Percentiles rank a stretch among this genome's conserved stretches.
Evolutionary conservation across 495 filamentous ascomycete genomes (phyloP).

Genomic region (Penicillium fimorum): DNA sequence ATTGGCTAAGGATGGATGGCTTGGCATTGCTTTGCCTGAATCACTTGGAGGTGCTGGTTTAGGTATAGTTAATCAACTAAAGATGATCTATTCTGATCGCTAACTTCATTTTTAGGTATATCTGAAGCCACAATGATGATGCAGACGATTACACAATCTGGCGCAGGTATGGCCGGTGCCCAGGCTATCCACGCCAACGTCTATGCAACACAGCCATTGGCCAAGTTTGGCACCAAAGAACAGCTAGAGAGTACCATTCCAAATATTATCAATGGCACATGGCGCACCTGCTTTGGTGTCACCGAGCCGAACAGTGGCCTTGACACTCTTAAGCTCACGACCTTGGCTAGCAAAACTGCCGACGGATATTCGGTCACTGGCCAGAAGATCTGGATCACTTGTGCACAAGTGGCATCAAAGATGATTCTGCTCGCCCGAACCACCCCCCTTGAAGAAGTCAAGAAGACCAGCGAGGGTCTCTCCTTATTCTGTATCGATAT

Average conservation of each 20-base stretch:
- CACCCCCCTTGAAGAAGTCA: slow-evolving; percentile 61
- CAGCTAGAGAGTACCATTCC: slow-evolving; percentile 63
- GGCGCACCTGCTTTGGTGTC: slow-evolving; percentile 71
- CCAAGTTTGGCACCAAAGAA: slow-evolving; percentile 62
- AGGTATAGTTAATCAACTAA: slow-evolving; percentile 46
- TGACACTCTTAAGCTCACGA: slow-evolving; percentile 68
- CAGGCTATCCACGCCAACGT: slow-evolving; percentile 76
- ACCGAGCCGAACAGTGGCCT: slow-evolving; percentile 66
- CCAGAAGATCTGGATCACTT: slow-evolving; percentile 84
- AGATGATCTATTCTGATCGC: slow-evolving; percentile 46
- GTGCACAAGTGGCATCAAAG: slow-evolving; percentile 70
- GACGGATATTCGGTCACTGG: slow-evolving; percentile 63
- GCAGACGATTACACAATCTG: slow-evolving; percentile 75
- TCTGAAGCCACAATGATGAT: slow-evolving; percentile 84
- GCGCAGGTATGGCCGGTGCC: slow-evolving; percentile 75
- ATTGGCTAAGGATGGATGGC: slow-evolving; percentile 76
- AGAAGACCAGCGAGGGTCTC: slow-evolving; percentile 65
- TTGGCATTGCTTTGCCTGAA: slow-evolving; percentile 75
- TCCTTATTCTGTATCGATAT: slow-evolving; percentile 77
- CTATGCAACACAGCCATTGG: slow-evolving; percentile 74
- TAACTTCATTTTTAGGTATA: slow-evolving; percentile 42
- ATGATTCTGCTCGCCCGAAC: slow-evolving; percentile 80
- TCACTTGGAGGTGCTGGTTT: slow-evolving; percentile 69
- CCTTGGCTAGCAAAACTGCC: slow-evolving; percentile 49
- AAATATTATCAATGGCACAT: slow-evolving; percentile 65